Percentiles rank a stretch among this genome's conserved stretches.
phyloP scores from a whole-genome alignment of 1,139 yeast species.

The Chernovozyma sophiae-reginae region DNA sequence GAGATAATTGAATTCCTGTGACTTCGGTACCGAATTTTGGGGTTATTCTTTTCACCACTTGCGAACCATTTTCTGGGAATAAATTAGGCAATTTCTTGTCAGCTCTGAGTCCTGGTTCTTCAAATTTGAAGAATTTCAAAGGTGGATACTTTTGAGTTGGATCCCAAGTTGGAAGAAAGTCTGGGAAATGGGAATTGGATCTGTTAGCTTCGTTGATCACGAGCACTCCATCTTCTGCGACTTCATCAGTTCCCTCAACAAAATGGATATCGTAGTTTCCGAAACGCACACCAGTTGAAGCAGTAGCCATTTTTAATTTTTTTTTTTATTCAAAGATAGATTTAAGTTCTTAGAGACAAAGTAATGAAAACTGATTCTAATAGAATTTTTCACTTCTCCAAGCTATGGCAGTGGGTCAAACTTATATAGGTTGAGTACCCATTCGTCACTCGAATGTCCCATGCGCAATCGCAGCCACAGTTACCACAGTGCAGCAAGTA shows the following conservation, averaged over 20 bases:
- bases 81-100: conserved; percentile 51
- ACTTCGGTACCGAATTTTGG: conserved; percentile 69
- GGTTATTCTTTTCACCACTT: conserved; percentile 38
- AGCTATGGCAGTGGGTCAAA: too few relatives aligned
- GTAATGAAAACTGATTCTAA: too few relatives aligned
- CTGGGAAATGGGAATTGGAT: conserved; percentile 25
- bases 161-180: conserved; percentile 51
- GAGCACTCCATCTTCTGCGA: conserved; percentile 35
- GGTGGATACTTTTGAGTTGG: conserved; percentile 40
- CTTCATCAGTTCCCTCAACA: conserved; percentile 34
- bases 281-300: conserved; percentile 15
- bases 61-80: conserved; percentile 33
- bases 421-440: too few relatives aligned
- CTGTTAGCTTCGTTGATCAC: conserved; percentile 23
- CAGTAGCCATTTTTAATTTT: too few relatives aligned
- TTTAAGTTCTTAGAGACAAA: too few relatives aligned
- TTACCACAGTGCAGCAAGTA: conserved; percentile 1
- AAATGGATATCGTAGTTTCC: conserved; percentile 43
- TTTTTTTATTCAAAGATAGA: too few relatives aligned
- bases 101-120: conserved; percentile 55
- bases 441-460: too few relatives aligned
- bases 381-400: too few relatives aligned
- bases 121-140: conserved; percentile 43
- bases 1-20: conserved; percentile 54
- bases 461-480: conserved; percentile 1